phyloP scores from a whole-genome alignment of 2,329 filamentous ascomycete genomes.

The Cladophialophora exuberans region DNA sequence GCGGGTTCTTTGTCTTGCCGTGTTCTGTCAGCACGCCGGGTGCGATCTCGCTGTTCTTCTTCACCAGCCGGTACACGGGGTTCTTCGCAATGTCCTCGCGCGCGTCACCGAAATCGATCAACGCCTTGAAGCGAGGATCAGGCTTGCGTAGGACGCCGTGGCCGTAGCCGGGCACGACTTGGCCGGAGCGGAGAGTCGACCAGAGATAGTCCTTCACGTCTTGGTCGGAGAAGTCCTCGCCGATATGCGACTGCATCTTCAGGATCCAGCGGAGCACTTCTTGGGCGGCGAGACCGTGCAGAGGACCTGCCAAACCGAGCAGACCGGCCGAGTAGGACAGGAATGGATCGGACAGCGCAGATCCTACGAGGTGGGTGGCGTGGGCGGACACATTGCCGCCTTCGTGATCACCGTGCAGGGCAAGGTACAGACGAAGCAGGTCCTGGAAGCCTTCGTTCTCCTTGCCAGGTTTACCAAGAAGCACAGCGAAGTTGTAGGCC shows the following conservation, averaged over 20 bases:
- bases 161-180: constrained; percentile 92
- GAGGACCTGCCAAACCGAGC: constrained; percentile 90
- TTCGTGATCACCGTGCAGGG: constrained; percentile 96
- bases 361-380: constrained; percentile 91
- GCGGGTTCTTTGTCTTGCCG: constrained; percentile 97
- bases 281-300: constrained; percentile 91
- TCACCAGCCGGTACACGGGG: constrained; percentile 90
- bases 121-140: constrained; percentile 91
- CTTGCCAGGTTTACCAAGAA: constrained; percentile 87
- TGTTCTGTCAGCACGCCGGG: constrained; percentile 90
- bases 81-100: constrained; percentile 83
- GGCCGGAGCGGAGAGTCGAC: constrained; percentile 88
- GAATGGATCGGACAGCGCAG: constrained; percentile 91
- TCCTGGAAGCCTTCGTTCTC: constrained; percentile 95
- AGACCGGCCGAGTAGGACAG: constrained; percentile 95
- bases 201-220: constrained; percentile 90
- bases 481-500: constrained; percentile 97
- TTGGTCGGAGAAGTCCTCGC: constrained; percentile 73
- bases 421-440: constrained; percentile 88
- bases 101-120: constrained; percentile 91
- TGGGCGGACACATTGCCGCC: constrained; percentile 97
- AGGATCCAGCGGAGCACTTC: constrained; percentile 97
- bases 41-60: constrained; percentile 89
- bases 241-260: constrained; percentile 90
- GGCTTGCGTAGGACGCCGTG: constrained; percentile 96